These are phyloP conservation scores for Botrytis elliptica DNA, from an alignment of 2,329 filamentous ascomycete genomes.

Conservation along the genomic window DNA sequence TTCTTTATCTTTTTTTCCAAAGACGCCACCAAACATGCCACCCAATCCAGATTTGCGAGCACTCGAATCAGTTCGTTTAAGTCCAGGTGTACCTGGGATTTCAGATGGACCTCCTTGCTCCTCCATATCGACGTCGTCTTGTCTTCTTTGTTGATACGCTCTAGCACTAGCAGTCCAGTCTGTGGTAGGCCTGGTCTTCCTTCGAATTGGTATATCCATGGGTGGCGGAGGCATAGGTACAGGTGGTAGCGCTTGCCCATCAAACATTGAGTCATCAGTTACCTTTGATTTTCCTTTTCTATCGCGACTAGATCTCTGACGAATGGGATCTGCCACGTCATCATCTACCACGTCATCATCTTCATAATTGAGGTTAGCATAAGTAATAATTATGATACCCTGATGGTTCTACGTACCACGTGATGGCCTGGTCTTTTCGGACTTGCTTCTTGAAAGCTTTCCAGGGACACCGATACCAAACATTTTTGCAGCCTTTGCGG, in stretches of 20 bases:
- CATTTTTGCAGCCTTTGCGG: slow-evolving; percentile 75
- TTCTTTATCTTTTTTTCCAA: slow-evolving; percentile 27
- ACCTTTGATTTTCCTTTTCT: slow-evolving; percentile 46
- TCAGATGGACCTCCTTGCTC: slow-evolving; percentile 50
- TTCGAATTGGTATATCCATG: slow-evolving; percentile 34
- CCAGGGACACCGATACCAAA: slow-evolving; percentile 56
- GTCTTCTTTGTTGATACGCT: slow-evolving; percentile 60
- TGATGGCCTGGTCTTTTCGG: slow-evolving; percentile 49
- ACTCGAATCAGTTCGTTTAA: slow-evolving; percentile 61
- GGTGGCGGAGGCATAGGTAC: slow-evolving; percentile 38
- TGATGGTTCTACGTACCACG: slow-evolving; percentile 38
- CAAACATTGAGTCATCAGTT: slow-evolving; percentile 33
- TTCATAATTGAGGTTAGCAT: slow-evolving; percentile 37
- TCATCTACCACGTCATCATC: slow-evolving; percentile 55
- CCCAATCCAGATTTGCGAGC: slow-evolving; percentile 60
- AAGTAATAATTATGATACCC: slow-evolving; percentile 3
- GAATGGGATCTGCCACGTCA: slow-evolving; percentile 45
- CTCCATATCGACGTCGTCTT: slow-evolving; percentile 61
- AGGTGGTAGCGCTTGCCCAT: slow-evolving; percentile 31
- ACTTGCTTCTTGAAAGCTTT: slow-evolving; percentile 49
- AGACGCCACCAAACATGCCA: slow-evolving; percentile 61
- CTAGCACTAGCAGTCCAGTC: slow-evolving; percentile 42
- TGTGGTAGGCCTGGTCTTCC: slow-evolving; percentile 29
- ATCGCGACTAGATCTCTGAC: slow-evolving; percentile 49
- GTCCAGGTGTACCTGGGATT: slow-evolving; percentile 25